These are phyloP conservation scores for Tritrichomonas foetus DNA, from an alignment of 208 protist species.

Conservation along the genomic window DNA sequence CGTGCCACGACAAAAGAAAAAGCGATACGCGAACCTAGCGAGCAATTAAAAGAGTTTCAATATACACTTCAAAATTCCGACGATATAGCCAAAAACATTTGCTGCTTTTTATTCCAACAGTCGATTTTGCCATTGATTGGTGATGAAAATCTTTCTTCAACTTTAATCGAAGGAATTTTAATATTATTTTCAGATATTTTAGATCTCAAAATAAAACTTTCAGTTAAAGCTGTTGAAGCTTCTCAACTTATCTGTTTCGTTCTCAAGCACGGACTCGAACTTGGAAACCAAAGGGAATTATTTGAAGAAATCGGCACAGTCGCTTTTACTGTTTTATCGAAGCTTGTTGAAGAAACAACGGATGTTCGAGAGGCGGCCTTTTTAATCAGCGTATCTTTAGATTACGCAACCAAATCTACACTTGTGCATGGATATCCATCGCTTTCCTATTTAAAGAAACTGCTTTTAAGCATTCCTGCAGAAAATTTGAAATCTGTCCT, in stretches of 20 bases:
- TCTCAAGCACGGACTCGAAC: not conserved
- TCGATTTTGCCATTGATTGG: not conserved
- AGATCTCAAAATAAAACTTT: not conserved
- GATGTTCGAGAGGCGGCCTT: not conserved
- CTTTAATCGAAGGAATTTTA: conserved; percentile 27
- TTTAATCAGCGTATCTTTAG: not conserved
- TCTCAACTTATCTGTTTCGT: not conserved
- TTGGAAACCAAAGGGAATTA: not conserved
- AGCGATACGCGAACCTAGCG: no score
- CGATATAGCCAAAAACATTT: no score
- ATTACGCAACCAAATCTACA: not conserved
- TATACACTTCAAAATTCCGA: no score
- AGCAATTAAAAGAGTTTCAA: no score
- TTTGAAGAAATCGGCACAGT: conserved; percentile 30
- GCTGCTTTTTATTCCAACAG: conserved; percentile 18
- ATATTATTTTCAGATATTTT: conserved; percentile 5
- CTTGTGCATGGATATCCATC: not conserved
- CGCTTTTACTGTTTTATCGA: not conserved
- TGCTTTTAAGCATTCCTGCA: not conserved
- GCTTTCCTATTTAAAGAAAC: not conserved
- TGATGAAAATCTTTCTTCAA: conserved; percentile 9
- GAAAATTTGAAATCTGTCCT: not conserved
- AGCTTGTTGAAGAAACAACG: not conserved
- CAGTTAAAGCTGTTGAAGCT: not conserved
- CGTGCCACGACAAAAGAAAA: no score